These are phyloP conservation scores for Buxus sempervirens DNA, from an alignment of 164 flowering plant genomes.

Conservation along the genomic window DNA sequence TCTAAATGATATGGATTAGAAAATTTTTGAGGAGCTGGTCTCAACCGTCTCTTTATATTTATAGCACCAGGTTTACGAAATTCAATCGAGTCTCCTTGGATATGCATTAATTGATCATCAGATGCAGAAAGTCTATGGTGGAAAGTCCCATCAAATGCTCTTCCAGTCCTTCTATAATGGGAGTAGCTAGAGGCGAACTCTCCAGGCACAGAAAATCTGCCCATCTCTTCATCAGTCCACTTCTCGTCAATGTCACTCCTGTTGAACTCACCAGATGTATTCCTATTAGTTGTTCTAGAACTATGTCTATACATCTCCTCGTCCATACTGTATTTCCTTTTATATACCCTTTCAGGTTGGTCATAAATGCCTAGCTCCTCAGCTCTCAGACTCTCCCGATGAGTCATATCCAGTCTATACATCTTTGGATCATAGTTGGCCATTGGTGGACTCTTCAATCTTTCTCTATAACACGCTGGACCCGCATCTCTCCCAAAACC, in stretches of 20 bases:
- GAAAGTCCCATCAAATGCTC: constrained; percentile 8
- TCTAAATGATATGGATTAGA: constrained; percentile 13
- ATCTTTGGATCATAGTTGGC: constrained; percentile 17
- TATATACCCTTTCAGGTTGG: constrained; percentile 18
- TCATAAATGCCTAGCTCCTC: constrained; percentile 19
- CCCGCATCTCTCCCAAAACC: constrained; percentile 24
- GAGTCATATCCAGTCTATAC: constrained; percentile 13
- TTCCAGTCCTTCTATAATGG: constrained; percentile 11
- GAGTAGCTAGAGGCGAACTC: constrained; percentile 9
- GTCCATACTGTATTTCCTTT: constrained; percentile 20
- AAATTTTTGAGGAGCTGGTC: constrained; percentile 21
- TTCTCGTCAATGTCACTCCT: constrained; percentile 17
- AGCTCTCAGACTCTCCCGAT: constrained; percentile 14
- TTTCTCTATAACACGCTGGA: constrained; percentile 20
- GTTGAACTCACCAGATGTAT: constrained; percentile 13
- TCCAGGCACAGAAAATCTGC: constrained; percentile 13
- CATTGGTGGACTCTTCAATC: constrained; percentile 9
- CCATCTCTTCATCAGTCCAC: constrained; percentile 16
- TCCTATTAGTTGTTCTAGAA: constrained; percentile 19
- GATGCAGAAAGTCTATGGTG: constrained; percentile 5
- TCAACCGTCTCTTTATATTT: constrained; percentile 37
- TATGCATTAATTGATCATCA: constrained; percentile 12
- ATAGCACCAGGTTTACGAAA: constrained; percentile 10
- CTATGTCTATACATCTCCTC: constrained; percentile 18
- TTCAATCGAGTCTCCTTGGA: constrained; percentile 9